A percentile compares a stretch with the other conserved stretches of the same genome.
These are phyloP conservation scores for Novymonas esmeraldas DNA, from an alignment of 208 protist genomes.

Conservation along the genomic window DNA sequence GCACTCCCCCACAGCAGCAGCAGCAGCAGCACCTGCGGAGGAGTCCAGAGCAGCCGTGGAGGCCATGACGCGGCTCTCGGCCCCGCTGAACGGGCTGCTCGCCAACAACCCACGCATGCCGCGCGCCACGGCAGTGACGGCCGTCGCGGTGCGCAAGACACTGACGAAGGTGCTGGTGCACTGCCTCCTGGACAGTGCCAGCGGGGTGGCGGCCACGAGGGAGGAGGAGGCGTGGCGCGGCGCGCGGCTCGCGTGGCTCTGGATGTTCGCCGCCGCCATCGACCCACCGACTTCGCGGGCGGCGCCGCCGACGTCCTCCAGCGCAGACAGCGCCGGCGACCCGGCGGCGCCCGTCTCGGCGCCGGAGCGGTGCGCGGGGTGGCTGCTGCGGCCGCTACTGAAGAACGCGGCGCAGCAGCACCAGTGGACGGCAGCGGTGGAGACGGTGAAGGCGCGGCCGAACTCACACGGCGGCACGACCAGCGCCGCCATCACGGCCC, in stretches of 20 bases:
- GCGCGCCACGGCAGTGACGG: conserved; percentile 14
- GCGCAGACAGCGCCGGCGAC: not conserved
- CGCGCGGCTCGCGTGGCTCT: conserved; percentile 49
- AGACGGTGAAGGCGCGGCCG: conserved; percentile 16
- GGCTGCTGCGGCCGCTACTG: conserved; percentile 64
- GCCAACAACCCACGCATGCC: conserved; percentile 34
- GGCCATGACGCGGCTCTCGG: conserved; percentile 32
- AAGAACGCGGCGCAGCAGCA: conserved; percentile 59
- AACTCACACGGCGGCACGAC: not conserved
- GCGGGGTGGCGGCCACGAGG: conserved; percentile 16
- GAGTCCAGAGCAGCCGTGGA: not conserved
- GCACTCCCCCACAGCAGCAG: no score
- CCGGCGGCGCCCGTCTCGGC: conserved; percentile 5
- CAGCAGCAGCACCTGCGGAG: not conserved
- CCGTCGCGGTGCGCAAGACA: conserved; percentile 36
- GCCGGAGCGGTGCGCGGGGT: conserved; percentile 25
- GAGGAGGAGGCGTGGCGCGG: conserved; percentile 36
- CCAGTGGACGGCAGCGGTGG: conserved; percentile 38
- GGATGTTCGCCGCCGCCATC: conserved; percentile 43
- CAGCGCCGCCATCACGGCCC: conserved; percentile 19
- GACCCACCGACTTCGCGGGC: conserved; percentile 37
- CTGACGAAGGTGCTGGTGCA: conserved; percentile 67
- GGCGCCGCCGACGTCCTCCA: not conserved
- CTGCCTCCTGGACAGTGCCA: conserved; percentile 57
- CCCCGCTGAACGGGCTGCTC: conserved; percentile 42